Base-by-base conservation (phyloP, 805 yeast genomes). In the Candida tibetensis region DNA sequence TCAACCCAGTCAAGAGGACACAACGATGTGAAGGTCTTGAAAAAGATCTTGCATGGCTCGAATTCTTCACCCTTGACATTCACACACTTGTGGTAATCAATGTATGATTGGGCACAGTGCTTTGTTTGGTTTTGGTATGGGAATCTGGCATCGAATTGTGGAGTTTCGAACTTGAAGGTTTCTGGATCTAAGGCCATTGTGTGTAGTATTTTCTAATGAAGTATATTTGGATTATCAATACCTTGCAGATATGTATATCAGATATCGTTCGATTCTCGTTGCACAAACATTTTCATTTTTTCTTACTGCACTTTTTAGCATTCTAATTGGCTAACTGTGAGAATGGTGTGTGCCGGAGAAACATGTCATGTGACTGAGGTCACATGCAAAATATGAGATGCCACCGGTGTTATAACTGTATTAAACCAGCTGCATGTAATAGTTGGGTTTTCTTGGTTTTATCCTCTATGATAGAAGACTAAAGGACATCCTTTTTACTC, bases 71-170 rank as follows among this genome's bases (percentile, higher is more conserved):
- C 99, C 74, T 91, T 91, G 52, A 90, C 88, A 59, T 82, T 85
- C 64, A 93, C 80, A 76, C 99, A 93, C 71, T 89, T 90, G 83
- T 85, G 93, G 81, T 91, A 93, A 71, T 93, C 99, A 59, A 93
- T 88, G 74, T 91, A 93, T 55, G 91, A 78, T 75, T 91, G 97
- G 82, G 91, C 95, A 77, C 98, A 93, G 77, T 91, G 96, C 74
- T 85, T 89, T 58, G 97, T 87, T 73, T 91, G 99, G 81, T 91
- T 91, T 69, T 82, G 90, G 76, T 88, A 81, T 53, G 99, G 98
- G 81, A 90, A 90, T 69, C 96, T 83, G 59, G 95, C 84, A 68
- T 86, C 95, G 73, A 85, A 85, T 84, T 81, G 55, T 17, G 60
- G 60, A 28, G 62, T 57, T 32, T 57, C 60, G 49, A 57, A 53